phyloP scores from a whole-genome alignment of 2,329 filamentous ascomycete species.

The Fusarium poae region DNA sequence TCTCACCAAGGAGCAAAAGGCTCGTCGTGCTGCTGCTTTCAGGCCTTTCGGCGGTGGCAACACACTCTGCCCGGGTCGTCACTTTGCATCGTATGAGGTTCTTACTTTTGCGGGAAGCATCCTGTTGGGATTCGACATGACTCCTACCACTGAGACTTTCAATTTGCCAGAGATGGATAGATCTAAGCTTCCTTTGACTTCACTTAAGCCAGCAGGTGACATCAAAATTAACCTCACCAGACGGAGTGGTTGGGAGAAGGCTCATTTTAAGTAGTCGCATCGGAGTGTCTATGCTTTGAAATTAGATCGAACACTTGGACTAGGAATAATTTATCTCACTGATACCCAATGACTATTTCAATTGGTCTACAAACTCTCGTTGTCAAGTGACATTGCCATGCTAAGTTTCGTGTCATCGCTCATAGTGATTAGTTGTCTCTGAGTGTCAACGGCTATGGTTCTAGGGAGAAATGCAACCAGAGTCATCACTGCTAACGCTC shows the following conservation, averaged over 20 bases:
- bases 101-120: conserved; percentile 35
- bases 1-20: conserved; percentile 31
- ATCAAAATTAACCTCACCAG: conserved; percentile 17
- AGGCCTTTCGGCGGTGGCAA: conserved; percentile 40
- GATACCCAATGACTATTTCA: not conserved
- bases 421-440: too few relatives aligned
- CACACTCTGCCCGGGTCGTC: conserved; percentile 36
- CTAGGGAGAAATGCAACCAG: too few relatives aligned
- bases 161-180: conserved; percentile 32
- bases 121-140: conserved; percentile 32
- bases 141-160: conserved; percentile 15
- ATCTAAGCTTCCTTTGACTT: conserved; percentile 38
- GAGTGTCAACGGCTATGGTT: too few relatives aligned
- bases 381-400: not conserved
- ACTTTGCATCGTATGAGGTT: conserved; percentile 39
- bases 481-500: too few relatives aligned
- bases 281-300: too few relatives aligned
- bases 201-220: conserved; percentile 28
- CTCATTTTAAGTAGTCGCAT: conserved; percentile 1
- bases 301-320: not conserved
- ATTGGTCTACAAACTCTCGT: not conserved
- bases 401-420: too few relatives aligned
- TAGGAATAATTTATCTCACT: not conserved
- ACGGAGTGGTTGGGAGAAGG: conserved; percentile 11
- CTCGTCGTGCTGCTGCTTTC: conserved; percentile 30